Evolutionary conservation across 2,329 filamentous ascomycete genomes (phyloP), one percentile per base, ranked within the genome.

Genomic region (Rhynchosporium agropyri): DNA sequence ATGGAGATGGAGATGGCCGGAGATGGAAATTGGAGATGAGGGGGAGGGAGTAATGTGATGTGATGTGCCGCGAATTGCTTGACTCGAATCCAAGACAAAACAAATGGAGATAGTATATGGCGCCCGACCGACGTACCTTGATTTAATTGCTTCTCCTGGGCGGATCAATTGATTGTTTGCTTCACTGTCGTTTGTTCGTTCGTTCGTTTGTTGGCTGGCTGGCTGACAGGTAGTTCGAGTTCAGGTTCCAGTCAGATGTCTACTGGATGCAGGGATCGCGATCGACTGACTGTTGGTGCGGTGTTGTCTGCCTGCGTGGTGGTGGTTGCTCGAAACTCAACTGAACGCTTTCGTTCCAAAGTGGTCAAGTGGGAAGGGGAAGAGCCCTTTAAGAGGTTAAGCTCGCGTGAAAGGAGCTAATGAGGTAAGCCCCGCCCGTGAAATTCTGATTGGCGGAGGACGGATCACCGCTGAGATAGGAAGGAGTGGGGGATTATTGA

Each of bases 281-380:
- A 36, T 12, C 26, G 13, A 45, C 31, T 43, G 10, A 20, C 20
- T 20, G 20, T 20, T 15, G 10, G 40, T 43, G 40, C 10, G 40
- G 40, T 7, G 40, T 43, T 10, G 40, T 4, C 10, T 43, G 40
- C 40, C 20, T 20, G 20, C 20, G 20, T 4, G 5, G 40, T 15
- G 40, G 40, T 10, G 12, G 43, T 45, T 36, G 43, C 61, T 51
- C 60, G 46, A 20, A 20, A 20, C 46, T 45, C 26, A 49, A 61
- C 58, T 67, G 46, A 58, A 61, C 50, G 59, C 50, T 54, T 50
- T 50, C 63, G 64, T 63, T 68, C 64, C 63, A 63, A 68, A 66
- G 65, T 61, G 63, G 66, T 58, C 66, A 68, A 67, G 66, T 63
- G 61, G 43, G 54, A 61, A 62, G 60, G 61, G 36, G 60, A 65